A percentile compares a stretch with the other conserved stretches of the same genome.
Conservation (phyloP, 441 rosid species). For the Sinapis alba region DNA sequence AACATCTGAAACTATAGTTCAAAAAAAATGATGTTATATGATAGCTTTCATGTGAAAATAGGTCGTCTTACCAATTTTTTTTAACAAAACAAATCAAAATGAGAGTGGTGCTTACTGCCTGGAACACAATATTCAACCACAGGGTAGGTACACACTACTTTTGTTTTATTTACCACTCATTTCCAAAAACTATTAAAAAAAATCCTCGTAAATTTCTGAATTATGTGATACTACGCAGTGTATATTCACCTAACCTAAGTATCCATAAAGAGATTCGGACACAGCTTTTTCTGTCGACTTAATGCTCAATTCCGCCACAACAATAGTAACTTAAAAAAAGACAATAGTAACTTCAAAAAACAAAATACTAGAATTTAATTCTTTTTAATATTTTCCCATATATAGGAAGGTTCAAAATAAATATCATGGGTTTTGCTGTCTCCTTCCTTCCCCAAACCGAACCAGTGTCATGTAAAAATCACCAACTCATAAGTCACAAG, state of each 20-base stretch:
- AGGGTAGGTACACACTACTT: slow-evolving; percentile 17
- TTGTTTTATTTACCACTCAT: background rate
- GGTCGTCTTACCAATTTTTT: background rate
- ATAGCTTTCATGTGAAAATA: no score
- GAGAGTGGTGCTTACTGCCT: background rate
- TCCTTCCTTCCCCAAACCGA: slow-evolving; percentile 17
- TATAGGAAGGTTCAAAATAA: slow-evolving; percentile 21
- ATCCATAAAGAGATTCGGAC: slow-evolving; percentile 37
- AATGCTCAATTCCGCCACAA: slow-evolving; percentile 16
- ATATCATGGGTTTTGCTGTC: slow-evolving; percentile 14
- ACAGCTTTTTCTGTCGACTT: slow-evolving; percentile 25
- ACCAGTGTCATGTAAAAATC: slow-evolving; percentile 31
- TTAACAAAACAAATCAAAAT: background rate
- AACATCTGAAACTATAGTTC: no score
- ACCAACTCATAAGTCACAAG: background rate
- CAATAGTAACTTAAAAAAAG: slow-evolving; percentile 12
- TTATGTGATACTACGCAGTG: slow-evolving; percentile 18
- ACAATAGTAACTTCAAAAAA: slow-evolving; percentile 7
- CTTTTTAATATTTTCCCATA: background rate
- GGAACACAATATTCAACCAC: background rate
- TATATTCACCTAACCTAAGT: slow-evolving; percentile 16
- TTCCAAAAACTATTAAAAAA: background rate
- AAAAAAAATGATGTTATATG: no score
- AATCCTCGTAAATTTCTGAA: slow-evolving; percentile 8
- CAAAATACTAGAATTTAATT: background rate